Evolutionary conservation across 176 grass and related monocot species (phyloP), one percentile per base, ranked within the genome.

Genomic region (Ensete glaucum): DNA sequence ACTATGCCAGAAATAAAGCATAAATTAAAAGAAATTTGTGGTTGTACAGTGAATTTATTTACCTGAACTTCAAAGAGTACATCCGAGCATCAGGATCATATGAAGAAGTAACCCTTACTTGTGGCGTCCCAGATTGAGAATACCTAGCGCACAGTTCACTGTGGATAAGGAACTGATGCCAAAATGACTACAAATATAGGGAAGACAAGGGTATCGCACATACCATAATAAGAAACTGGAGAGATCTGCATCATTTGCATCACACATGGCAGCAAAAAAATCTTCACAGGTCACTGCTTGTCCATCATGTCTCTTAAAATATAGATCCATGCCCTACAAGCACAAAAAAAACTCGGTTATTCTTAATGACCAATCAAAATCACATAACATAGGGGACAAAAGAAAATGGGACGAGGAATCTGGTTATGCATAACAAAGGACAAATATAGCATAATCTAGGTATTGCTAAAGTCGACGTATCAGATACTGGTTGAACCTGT

Each of bases 201-300:
- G 70, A 70, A 67, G 34, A 43, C 34, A 73, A 65, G 48, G 29
- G 71, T 9, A 66, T 8, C 76, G 67, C 11, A 70, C 34, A 50
- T 89, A 94, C 95, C 95, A 99, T 85, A 85, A 83, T 52, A 99
- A 82, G 74, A 99, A 99, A 82, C 91, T 99, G 9, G 86, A 75
- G 24, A 99, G 81, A 53, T 91, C 86, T 22, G 90, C 64, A 85
- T 88, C 84, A 82, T 99, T 99, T 78, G 95, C 95, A 85, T 99
- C 88, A 84, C 90, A 86, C 90, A 99, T 99, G n/a, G 95, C 90
- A 76, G 95, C 78, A 67, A 89, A 99, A 21, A 99, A 99, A 56
- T 99, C 90, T 87, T 99, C 90, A 79, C 95, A 99, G 62, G 90
- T 89, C 80, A 99, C 95, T 73, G 90, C 95, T 87, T 99, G 90